Evolutionary conservation across 2,329 filamentous ascomycete species (phyloP).

Genomic region (Botrytis byssoidea): DNA sequence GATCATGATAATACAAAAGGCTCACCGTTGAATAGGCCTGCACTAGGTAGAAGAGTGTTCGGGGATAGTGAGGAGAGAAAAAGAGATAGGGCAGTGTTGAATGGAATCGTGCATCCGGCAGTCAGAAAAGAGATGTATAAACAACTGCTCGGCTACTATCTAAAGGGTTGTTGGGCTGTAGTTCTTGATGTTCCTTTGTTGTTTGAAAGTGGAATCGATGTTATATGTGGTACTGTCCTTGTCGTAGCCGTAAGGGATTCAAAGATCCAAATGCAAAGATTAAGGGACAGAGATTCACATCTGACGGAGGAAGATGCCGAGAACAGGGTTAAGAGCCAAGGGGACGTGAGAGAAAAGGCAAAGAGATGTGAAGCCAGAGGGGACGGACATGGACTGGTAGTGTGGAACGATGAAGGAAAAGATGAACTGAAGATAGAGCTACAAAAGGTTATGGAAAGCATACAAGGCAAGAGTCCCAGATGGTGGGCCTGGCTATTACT

Average conservation of each 20-base stretch:
- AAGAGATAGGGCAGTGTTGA: constrained; percentile 73
- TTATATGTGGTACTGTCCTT: constrained; percentile 78
- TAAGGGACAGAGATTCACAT: constrained; percentile 74
- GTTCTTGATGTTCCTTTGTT: constrained; percentile 89
- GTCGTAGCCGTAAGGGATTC: constrained; percentile 85
- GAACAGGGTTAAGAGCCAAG: constrained; percentile 83
- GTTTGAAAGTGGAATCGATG: constrained; percentile 85
- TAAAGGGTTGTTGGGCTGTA: constrained; percentile 79
- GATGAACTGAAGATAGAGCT: constrained; percentile 69
- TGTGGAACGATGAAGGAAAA: constrained; percentile 84
- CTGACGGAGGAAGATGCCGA: constrained; percentile 81
- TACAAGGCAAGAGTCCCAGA: constrained; percentile 55
- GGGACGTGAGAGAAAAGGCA: constrained; percentile 81
- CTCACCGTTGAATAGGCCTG: constrained; percentile 78
- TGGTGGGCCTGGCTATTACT: constrained; percentile 71
- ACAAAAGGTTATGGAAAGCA: constrained; percentile 59
- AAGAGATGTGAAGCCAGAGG: constrained; percentile 66
- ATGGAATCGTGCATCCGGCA: constrained; percentile 88
- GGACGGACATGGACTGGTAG: constrained; percentile 67
- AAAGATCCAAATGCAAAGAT: constrained; percentile 74
- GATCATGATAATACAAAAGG: constrained; percentile 59
- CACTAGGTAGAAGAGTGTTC: constrained; percentile 82
- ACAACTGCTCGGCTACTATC: constrained; percentile 68
- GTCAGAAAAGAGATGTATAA: constrained; percentile 81
- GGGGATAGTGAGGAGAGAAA: constrained; percentile 69